Evolutionary conservation across 2,329 filamentous ascomycete species (phyloP), one percentile per base, ranked within the genome.

Genomic region (Teratosphaeria destructans): DNA sequence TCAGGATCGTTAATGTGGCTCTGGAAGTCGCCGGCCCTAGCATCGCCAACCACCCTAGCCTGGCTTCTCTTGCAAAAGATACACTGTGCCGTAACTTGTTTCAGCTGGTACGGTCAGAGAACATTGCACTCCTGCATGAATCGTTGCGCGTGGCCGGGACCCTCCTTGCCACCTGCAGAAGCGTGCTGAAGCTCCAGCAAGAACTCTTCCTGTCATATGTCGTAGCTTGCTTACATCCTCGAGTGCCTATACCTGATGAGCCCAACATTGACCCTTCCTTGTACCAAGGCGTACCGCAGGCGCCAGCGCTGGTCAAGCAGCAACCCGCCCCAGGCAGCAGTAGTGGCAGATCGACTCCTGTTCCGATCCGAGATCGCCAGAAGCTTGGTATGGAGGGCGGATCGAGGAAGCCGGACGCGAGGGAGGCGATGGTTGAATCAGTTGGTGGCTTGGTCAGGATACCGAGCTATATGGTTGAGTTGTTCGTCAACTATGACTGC

Each of bases 401-500:
- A 8, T 85, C 89, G 39, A 83, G 94, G 63, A 96, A 95, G 72
- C 94, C 94, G 3, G 95, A 99, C 74, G 92, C 94, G 34, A 84
- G 94, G 66, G 94, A 99, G 78, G 92, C 94, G 35, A 99, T 99
- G 94, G 90, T 99, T 4, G 94, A 99, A 76, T 95, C 89, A 67
- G 87, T 99, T 53, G 92, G 93, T 39, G 91, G 93, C 58, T 79
- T 99, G 61, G 89, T 91, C 43, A 84, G 95, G 52, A 96, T 99
- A 79, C 91, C 94, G 0, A 92, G 86, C 52, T 99, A 95, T 71
- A 91, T 97, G 85, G 85, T 88, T 11, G 95, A 99, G 73, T 81
- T 99, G 7, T 99, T 96, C 71, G 85, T 97, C 74, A 99, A 99
- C 74, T 99, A 97, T 71, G 94, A 99, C 73, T 99, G 93, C 70